Evolutionary conservation across 2,329 filamentous ascomycete species (phyloP), one percentile per base, ranked within the genome.

Genomic region (Lomentospora prolificans): DNA sequence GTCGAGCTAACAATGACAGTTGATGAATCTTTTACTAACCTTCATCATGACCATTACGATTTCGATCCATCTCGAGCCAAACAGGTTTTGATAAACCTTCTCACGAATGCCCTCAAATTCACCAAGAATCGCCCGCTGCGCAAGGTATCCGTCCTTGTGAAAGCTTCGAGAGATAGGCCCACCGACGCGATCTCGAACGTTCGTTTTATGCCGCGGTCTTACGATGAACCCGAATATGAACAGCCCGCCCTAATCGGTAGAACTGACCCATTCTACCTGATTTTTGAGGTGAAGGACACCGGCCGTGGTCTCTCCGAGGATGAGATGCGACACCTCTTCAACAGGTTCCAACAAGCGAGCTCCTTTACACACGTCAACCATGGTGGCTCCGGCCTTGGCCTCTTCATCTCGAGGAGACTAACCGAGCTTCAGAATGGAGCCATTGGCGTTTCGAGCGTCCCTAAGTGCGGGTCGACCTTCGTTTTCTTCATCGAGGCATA

Each of bases 21-120:
- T 10, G 82, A 86, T 61, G 65, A 77, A 14, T 85, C 84, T 0
- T 87, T 84, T 64, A 71, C 71, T 3, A 69, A 76, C 1, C 71
- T 84, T 1, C 70, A 70, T 0, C 71, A 87, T 31, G 80, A 86
- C 33, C 90, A 82, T 75, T 80, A 90, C 3, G 70, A 76, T 31
- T 69, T 90, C 27, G 89, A 92, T 65, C 85, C 88, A 0, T 86
- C 84, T 14, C 78, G 88, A 24, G 82, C 92, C 52, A 78, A 87
- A 53, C 88, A 92, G 67, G 85, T 91, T 1, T 73, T 91, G 3
- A 90, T 92, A 66, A 92, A 92, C 62, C 75, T 92, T 1, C 79
- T 88, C 7, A 89, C 87, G 6, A 92, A 92, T 63, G 86, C 87
- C 0, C 84, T 92, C 67, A 92, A 92, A 63, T 92, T 91, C 64